Evolutionary conservation across 257 asterid species (phyloP), one percentile per base, ranked within the genome.

Genomic region (Solanum rostratum): DNA sequence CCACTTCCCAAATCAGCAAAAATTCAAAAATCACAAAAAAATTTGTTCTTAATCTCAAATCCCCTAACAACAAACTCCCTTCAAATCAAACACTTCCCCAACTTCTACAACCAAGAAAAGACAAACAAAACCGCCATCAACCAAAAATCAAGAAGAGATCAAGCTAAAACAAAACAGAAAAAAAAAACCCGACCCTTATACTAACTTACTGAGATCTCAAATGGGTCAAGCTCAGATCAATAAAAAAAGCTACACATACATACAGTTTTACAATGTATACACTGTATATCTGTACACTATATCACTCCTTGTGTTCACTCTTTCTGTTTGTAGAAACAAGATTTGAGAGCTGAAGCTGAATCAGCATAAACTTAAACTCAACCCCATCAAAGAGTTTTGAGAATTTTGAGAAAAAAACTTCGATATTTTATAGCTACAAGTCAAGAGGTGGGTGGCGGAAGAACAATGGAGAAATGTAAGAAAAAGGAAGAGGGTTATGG

Each of bases 291-390:
- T 14, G 24, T 18, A 29, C 10, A 50, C 55, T 46, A 30, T 30
- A 66, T 66, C 24, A 43, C 3, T 46, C 45, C 29, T 10, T 22
- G 10, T 74, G 60, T 15, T 10, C 12, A 37, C 95, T 92, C 83
- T 91, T 91, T 18, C 33, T 93, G 92, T 83, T 91, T 92, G 74
- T 93, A 91, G 79, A 89, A 60, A 66, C 92, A 62, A 92, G 90
- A 93, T 95, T 85, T 90, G 70, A 87, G 95, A 92, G 43, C 95
- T 95, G 45, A 88, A 89, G 82, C 7, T 92, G 93, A 85, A 92
- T 91, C 79, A 92, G 91, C 79, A 89, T 78, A 84, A 86, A 92
- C 30, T 81, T 89, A 85, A 86, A 30, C 73, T 89, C 69, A 73
- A 87, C 88, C 79, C 85, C 89, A 90, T 86, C 90, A 89, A 41